Base-by-base conservation (phyloP, 179 eudicot species). In the Amaranthus tricolor region DNA sequence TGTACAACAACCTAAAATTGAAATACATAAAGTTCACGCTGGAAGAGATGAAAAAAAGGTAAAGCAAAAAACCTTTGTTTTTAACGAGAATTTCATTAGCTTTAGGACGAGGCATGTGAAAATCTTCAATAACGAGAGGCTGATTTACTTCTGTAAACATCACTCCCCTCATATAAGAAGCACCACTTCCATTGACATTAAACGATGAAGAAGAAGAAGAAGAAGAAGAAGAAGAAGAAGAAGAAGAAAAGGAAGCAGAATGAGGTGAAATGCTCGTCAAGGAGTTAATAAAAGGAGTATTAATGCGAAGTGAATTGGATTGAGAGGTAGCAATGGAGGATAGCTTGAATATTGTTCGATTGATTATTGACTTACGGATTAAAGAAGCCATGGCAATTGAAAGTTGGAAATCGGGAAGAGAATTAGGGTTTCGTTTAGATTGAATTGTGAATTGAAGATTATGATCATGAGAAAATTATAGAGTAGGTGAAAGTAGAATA, bases 81-180 rank as follows among this genome's bases (percentile, higher is more conserved):
- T 88, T 96, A 85, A 96, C 74, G 53, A 96, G 96, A 74, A 96
- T 31, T 84, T 96, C 99, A 75, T 88, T 88, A 75, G 92, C 97
- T 80, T 93, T 96, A 66, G 99, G 98, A 67, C 90, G 90, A 71
- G 99, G 99, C 89, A 96, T 93, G 47, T 82, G 87, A 76, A 96
- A 90, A 62, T 96, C 99, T 77, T 96, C 99, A 68, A 93, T 83
- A 17, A 87, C 80, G 17, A 96, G 83, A 20, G 97, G 99, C 72
- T 91, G 86, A 82, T 90, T 91, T 0, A 91, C 89, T 48, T 86
- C 79, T 55, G 89, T 84, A 63, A 91, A 93, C 79, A 96, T 90
- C 7, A 87, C 88, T 1, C 94, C 99, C 40, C 92, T 86, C 99
- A 96, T 96, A 81, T 85, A 88, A 47, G 96, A 82, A 19, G 91